Evolutionary conservation across 2,329 filamentous ascomycete species (phyloP).

Genomic region (Claviceps sp.): DNA sequence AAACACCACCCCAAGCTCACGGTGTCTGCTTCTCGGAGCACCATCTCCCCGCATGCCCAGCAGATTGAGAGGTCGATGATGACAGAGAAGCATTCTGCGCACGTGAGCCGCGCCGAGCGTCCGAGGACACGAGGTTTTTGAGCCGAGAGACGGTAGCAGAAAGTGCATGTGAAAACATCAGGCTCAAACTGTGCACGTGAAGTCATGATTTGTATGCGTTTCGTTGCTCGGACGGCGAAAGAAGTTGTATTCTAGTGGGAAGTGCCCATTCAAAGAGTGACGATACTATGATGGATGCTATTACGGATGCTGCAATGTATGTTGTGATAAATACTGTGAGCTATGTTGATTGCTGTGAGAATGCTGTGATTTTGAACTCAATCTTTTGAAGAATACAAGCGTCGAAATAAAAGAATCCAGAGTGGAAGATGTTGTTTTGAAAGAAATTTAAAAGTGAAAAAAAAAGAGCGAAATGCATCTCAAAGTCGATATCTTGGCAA

Average conservation of each 20-base stretch:
- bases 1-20: conserved; percentile 49
- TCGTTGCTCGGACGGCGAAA: not conserved
- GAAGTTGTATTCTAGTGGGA: not conserved
- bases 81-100: conserved; percentile 30
- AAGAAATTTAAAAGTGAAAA: no score
- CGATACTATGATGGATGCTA: not conserved
- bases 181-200: not conserved
- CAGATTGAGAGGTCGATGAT: conserved; percentile 41
- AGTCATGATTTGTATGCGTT: not conserved
- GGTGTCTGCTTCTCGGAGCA: conserved; percentile 38
- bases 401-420: no score
- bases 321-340: no score
- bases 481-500: not conserved
- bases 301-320: no score
- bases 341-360: no score
- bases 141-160: conserved; percentile 34
- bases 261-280: not conserved
- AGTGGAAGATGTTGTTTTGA: no score
- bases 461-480: not conserved
- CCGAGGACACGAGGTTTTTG: conserved; percentile 29
- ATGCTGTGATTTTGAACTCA: no score
- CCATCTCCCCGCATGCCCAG: conserved; percentile 43
- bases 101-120: conserved; percentile 33
- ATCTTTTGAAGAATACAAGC: no score
- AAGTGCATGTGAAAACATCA: conserved; percentile 37